These are phyloP conservation scores for Xylariaceae sp. DNA, from an alignment of 2,329 filamentous ascomycete species.

Conservation along the genomic window DNA sequence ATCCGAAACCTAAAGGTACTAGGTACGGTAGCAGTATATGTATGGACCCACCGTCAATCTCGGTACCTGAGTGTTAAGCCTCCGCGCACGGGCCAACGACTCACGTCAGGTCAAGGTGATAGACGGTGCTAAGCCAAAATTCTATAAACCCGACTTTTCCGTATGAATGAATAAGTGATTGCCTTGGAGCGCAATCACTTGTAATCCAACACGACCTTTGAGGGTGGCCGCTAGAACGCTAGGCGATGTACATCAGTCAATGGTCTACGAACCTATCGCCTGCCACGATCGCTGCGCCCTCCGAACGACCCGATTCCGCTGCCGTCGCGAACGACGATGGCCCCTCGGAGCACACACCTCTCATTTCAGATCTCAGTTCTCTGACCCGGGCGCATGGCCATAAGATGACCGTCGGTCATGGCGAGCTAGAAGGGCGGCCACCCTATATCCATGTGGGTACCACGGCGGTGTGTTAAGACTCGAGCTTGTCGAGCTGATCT, in stretches of 20 bases:
- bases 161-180: conserved; percentile 14
- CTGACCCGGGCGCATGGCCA: conserved; percentile 25
- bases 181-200: conserved; percentile 23
- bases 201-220: not conserved
- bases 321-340: conserved; percentile 31
- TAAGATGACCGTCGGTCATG: conserved; percentile 45
- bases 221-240: conserved; percentile 1
- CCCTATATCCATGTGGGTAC: conserved; percentile 65
- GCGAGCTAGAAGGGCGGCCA: conserved; percentile 59
- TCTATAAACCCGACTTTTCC: conserved; percentile 3
- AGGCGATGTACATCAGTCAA: conserved; percentile 8
- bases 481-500: conserved; percentile 24
- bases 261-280: conserved; percentile 7
- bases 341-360: conserved; percentile 28
- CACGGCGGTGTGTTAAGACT: conserved; percentile 9
- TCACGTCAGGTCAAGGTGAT: conserved; percentile 5
- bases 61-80: not conserved
- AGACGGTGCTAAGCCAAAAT: conserved; percentile 11
- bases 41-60: too few relatives aligned
- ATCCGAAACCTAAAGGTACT: too few relatives aligned
- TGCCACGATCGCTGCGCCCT: conserved; percentile 5
- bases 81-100: not conserved
- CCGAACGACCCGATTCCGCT: conserved; percentile 19
- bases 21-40: too few relatives aligned
- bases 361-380: conserved; percentile 26